phyloP scores from a whole-genome alignment of 2,329 filamentous ascomycete genomes.

The Decorospora gaudefroyi region DNA sequence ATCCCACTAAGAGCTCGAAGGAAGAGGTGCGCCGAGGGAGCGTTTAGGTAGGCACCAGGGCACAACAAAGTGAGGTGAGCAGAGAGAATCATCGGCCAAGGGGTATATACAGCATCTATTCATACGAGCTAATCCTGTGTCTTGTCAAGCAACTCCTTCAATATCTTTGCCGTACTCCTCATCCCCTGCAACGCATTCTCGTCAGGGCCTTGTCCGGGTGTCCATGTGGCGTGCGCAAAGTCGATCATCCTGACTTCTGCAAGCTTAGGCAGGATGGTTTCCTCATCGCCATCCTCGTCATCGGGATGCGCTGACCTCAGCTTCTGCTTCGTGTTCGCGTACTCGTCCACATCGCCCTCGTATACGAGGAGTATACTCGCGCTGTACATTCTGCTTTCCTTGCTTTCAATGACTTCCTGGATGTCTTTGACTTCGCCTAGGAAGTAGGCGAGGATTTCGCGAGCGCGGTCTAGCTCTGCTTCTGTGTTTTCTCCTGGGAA shows the following conservation, averaged over 20 bases:
- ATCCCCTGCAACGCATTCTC: conserved; percentile 80
- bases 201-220: conserved; percentile 79
- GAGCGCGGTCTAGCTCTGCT: conserved; percentile 44
- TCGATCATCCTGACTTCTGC: conserved; percentile 89
- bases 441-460: conserved; percentile 54
- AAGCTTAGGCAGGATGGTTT: conserved; percentile 62
- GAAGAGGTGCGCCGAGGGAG: too few relatives aligned
- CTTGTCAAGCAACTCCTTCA: conserved; percentile 63
- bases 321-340: conserved; percentile 52
- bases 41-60: too few relatives aligned
- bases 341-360: conserved; percentile 63
- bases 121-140: conserved; percentile 29
- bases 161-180: conserved; percentile 69
- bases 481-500: conserved; percentile 42
- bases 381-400: conserved; percentile 70
- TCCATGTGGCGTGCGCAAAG: conserved; percentile 91
- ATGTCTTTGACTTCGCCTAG: conserved; percentile 58
- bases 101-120: background rate
- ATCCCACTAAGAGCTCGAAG: too few relatives aligned
- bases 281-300: conserved; percentile 54
- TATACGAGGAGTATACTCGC: conserved; percentile 68
- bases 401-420: conserved; percentile 60
- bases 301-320: conserved; percentile 29
- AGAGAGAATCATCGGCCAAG: too few relatives aligned
- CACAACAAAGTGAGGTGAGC: too few relatives aligned